phyloP scores from a whole-genome alignment of 2,329 filamentous ascomycete genomes.

The Chaetomium sp. region DNA sequence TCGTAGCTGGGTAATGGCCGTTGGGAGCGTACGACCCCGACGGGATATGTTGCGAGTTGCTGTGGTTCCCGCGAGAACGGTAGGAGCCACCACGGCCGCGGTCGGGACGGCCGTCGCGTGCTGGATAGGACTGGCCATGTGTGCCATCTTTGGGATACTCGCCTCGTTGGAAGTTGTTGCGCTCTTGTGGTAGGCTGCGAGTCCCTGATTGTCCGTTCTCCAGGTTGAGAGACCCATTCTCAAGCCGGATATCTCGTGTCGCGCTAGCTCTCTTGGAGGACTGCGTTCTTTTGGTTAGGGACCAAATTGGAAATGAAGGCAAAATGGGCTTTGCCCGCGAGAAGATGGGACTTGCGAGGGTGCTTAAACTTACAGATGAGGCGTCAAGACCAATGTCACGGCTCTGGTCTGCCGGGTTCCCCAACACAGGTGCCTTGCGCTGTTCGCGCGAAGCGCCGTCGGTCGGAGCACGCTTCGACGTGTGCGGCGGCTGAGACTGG shows the following conservation, averaged over 20 bases:
- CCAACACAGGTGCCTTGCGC: constrained; percentile 36
- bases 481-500: constrained; percentile 29
- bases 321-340: neutral
- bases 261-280: constrained; percentile 18
- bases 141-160: constrained; percentile 21
- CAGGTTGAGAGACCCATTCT: constrained; percentile 13
- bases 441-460: constrained; percentile 40
- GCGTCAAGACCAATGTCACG: constrained; percentile 34
- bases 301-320: neutral
- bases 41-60: constrained; percentile 28
- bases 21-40: constrained; percentile 33
- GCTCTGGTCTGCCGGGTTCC: constrained; percentile 33
- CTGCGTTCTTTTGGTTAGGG: constrained; percentile 14
- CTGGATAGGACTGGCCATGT: constrained; percentile 23
- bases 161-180: constrained; percentile 12
- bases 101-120: constrained; percentile 33
- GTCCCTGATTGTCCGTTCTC: constrained; percentile 11
- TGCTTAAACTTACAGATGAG: constrained; percentile 34
- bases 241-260: constrained; percentile 20
- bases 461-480: constrained; percentile 39
- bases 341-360: neutral
- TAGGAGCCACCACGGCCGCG: constrained; percentile 34
- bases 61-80: constrained; percentile 41
- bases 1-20: constrained; percentile 28
- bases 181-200: constrained; percentile 16